These are phyloP conservation scores for Pichia rugopelliculosa DNA, from an alignment of 805 yeast species.

Conservation along the genomic window DNA sequence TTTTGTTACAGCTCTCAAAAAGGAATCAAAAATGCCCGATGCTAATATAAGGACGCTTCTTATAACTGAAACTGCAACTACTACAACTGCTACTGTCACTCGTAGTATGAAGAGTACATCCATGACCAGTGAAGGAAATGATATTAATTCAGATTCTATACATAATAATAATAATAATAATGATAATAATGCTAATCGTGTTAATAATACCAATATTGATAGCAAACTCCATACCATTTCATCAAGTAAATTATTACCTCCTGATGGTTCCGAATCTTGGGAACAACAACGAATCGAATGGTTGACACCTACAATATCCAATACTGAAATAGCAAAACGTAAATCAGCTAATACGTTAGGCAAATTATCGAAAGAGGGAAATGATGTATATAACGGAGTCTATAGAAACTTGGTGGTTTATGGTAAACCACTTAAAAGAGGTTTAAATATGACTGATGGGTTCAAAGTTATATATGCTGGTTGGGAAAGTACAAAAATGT, in stretches of 20 bases:
- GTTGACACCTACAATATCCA: conserved; percentile 36
- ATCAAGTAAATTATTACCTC: neutral
- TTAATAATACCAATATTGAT: neutral
- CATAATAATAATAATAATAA: no score
- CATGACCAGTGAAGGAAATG: neutral
- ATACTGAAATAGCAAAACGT: neutral
- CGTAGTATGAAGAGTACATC: neutral
- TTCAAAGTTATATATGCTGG: conserved; percentile 70
- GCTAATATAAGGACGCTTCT: neutral
- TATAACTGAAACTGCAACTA: neutral
- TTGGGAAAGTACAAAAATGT: conserved; percentile 73
- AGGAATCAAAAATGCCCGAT: neutral
- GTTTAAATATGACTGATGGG: conserved; percentile 69
- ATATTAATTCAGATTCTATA: neutral
- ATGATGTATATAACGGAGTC: conserved; percentile 45
- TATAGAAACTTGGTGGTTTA: conserved; percentile 66
- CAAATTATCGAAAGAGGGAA: conserved; percentile 20
- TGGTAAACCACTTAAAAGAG: conserved; percentile 56
- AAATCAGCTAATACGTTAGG: conserved; percentile 23
- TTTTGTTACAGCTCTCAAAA: neutral
- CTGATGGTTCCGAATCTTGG: conserved; percentile 51
- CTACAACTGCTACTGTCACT: neutral
- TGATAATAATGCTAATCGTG: no score
- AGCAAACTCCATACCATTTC: neutral
- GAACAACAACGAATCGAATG: conserved; percentile 59